Conservation (phyloP, 1,139 yeast species). For the Saccharomycopsis phalli region DNA sequence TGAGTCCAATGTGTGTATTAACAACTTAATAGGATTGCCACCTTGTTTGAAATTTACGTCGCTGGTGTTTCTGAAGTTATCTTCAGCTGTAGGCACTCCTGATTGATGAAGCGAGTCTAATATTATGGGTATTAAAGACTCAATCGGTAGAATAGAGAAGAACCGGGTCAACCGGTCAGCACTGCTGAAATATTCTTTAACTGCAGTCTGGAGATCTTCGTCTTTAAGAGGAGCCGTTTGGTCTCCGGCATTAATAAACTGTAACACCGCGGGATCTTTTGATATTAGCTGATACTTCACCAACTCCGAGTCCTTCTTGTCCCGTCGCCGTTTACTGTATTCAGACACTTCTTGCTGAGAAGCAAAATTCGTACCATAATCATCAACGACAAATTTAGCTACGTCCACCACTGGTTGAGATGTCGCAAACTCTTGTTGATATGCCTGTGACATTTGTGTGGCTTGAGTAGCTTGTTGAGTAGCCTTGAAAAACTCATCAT, state of each 20-base stretch:
- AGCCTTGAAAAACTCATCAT: constrained; percentile 31
- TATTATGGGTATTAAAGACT: constrained; percentile 34
- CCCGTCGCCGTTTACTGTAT: constrained; percentile 24
- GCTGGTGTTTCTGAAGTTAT: constrained; percentile 19
- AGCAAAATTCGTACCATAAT: constrained; percentile 19
- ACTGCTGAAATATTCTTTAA: constrained; percentile 24
- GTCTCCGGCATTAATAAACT: constrained; percentile 29
- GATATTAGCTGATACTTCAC: constrained; percentile 32
- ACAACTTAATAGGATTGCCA: constrained; percentile 28
- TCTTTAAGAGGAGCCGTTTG: constrained; percentile 12
- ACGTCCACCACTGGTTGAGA: constrained; percentile 31
- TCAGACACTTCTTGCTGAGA: constrained; percentile 29
- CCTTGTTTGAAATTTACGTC: constrained; percentile 6
- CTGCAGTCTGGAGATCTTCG: constrained; percentile 1
- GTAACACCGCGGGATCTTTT: constrained; percentile 43
- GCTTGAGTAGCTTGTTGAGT: constrained; percentile 24
- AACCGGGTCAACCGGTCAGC: constrained; percentile 41
- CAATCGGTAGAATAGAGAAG: constrained; percentile 37
- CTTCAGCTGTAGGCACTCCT: constrained; percentile 28
- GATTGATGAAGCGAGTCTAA: constrained; percentile 33
- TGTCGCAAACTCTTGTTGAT: constrained; percentile 7
- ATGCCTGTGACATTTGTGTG: constrained; percentile 18
- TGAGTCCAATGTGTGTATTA: constrained; percentile 38
- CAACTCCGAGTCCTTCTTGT: constrained; percentile 26
- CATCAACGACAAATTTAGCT: constrained; percentile 29